Base-by-base conservation (phyloP, 495 filamentous ascomycete genomes). In the Xylaria nigripes region DNA sequence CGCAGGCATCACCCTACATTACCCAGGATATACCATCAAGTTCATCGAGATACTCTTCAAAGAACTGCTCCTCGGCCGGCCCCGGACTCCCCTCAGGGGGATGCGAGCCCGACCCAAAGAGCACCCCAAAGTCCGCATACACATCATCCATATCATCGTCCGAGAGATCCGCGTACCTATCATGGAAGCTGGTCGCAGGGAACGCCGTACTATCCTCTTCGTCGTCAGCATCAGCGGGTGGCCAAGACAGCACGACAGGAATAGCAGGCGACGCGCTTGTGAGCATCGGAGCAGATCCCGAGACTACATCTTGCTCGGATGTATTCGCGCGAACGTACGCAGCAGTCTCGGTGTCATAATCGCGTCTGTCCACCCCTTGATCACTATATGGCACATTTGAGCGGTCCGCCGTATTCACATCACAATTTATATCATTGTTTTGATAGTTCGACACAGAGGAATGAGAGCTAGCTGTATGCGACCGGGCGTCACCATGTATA, bases 41-140 rank as follows among this genome's bases (percentile, higher is more conserved):
- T 29, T 69, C 72, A 52, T 78, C 76, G 22, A 76, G 59, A 52
- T 70, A 70, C 38, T 70, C 73, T 55, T 70, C 67, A 43, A 63
- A 66, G 30, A 63, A 65, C 45, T 67, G 62, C 45, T 63, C 64
- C 1, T 61, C 56, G 24, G 42, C 23, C 19, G 44, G 27, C 22
- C 49, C 50, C 32, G 36, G 36, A 40, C n/a, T 48, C 30, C 7
- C 24, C 10, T 66, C 64, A 2, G 61, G 57, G 7, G 64, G 60
- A 7, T 36, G 55, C 22, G 56, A 7, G 24, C 58, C 56, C 3
- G 61, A 54, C 0, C 72, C 73, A 53, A 77, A 77, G 2, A 77
- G 59, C 10, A 74, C 66, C 0, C 72, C 69, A 52, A 77, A 77
- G 50, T 77, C 73, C 0, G 72, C 71, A 43, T 77, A 77, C 13